Evolutionary conservation across 176 grass and related monocot genomes (phyloP), one percentile per base, ranked within the genome.

Genomic region (Cenchrus americanus): DNA sequence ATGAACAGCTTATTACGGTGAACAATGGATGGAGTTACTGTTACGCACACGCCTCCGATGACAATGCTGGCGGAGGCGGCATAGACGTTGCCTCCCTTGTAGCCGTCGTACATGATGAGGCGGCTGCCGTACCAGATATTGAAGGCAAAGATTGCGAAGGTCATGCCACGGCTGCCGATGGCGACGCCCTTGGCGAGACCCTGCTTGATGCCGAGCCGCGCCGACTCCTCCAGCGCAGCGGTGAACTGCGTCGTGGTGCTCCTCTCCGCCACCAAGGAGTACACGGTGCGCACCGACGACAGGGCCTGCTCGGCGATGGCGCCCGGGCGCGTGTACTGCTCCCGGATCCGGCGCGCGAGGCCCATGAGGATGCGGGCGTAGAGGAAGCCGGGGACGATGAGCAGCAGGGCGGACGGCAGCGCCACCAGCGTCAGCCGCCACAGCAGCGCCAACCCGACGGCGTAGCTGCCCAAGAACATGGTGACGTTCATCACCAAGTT

Each of bases 101-200:
- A 80, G 1, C 90, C 92, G 26, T 97, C 90, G 85, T 93, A 88
- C 88, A 97, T 94, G 88, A 94, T 86, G 13, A 97, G 92, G 17
- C 74, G 86, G 88, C 90, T 97, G 44, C 95, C 95, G 24, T 97
- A 97, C 95, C 95, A 97, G 26, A 90, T 72, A 48, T 91, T 85
- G 83, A 97, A 97, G 2, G 95, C 95, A 76, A 86, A 93, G 63
- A 98, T 93, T 30, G 93, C 72, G 73, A 98, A 89, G 80, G 80
- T 85, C 57, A 98, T 92, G 70, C 91, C 87, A 14, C 87, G 85
- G 83, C 91, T 95, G 55, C 96, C 96, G 24, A 98, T 5, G 59
- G 96, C 93, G 12, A 95, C 10, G 19, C 96, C 96, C 88, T 98
- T 96, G 48, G 91, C 91, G 44, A 98, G 46, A 0, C 96, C 96